phyloP scores from a whole-genome alignment of 106 monocot genomes.

The Posidonia australis region DNA sequence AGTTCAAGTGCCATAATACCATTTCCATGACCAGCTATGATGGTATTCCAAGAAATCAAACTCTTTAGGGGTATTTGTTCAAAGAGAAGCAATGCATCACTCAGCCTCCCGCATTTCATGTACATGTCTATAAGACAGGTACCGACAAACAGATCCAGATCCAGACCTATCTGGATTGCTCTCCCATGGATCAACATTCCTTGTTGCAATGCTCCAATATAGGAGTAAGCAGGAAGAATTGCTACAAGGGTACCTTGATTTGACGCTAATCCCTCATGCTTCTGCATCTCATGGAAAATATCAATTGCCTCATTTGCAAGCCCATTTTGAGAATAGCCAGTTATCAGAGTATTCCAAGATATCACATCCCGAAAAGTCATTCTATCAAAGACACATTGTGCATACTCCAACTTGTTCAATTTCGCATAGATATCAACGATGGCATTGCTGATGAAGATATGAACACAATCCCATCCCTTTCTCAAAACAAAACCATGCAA shows the following conservation, averaged over 20 bases:
- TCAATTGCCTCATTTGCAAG: conserved; percentile 44
- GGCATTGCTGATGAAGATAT: conserved; percentile 34
- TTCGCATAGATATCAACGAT: conserved; percentile 49
- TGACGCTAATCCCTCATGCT: conserved; percentile 14
- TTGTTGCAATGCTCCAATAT: conserved; percentile 53
- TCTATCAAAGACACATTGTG: conserved; percentile 18
- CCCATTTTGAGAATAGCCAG: conserved; percentile 45
- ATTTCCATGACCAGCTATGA: too few relatives aligned
- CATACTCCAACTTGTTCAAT: conserved; percentile 17
- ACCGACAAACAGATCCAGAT: conserved; percentile 44
- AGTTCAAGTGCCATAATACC: too few relatives aligned
- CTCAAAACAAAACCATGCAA: conserved; percentile 35
- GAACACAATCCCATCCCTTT: conserved; percentile 30
- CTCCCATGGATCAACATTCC: conserved; percentile 57
- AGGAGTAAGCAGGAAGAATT: conserved; percentile 43
- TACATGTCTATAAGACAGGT: conserved; percentile 83
- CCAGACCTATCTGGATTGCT: conserved; percentile 30
- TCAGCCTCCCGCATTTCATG: conserved; percentile 64
- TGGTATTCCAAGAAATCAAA: too few relatives aligned
- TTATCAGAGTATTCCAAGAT: conserved; percentile 54
- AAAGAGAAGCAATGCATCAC: conserved; percentile 46
- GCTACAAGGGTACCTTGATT: conserved; percentile 44
- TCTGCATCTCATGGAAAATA: conserved; percentile 24
- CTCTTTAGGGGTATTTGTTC: too few relatives aligned
- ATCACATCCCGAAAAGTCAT: conserved; percentile 33